A percentile compares a stretch with the other conserved stretches of the same genome.
Evolutionary conservation across 2,329 filamentous ascomycete genomes (phyloP).

Genomic region (Aspergillus melleus): DNA sequence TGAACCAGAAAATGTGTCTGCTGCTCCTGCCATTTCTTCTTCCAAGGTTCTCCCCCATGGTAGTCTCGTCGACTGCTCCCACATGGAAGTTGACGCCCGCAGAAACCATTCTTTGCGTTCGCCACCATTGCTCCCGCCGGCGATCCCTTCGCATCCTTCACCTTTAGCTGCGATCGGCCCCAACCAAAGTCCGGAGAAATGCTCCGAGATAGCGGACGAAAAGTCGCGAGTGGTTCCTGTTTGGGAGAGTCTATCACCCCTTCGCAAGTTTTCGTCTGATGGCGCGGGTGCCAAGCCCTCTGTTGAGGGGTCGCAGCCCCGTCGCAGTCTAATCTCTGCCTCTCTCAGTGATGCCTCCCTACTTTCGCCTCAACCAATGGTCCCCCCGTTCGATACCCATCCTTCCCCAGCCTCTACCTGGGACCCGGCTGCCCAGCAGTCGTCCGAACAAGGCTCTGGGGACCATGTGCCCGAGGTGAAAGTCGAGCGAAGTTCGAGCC

Average conservation of each 20-base stretch:
- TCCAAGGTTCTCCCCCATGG: conserved; percentile 31
- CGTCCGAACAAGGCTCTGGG: conserved; percentile 22
- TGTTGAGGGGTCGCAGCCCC: conserved; percentile 22
- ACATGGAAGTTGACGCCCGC: conserved; percentile 41
- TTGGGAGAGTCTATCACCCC: conserved; percentile 21
- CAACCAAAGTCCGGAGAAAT: conserved; percentile 24
- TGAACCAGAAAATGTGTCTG: conserved; percentile 31
- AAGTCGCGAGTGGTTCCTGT: conserved; percentile 14
- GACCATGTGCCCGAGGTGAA: conserved; percentile 24
- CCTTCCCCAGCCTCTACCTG: conserved; percentile 15
- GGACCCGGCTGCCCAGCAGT: conserved; percentile 24
- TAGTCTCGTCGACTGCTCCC: conserved; percentile 30
- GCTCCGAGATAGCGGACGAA: conserved; percentile 20
- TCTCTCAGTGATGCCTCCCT: conserved; percentile 28
- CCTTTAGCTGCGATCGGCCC: conserved; percentile 30
- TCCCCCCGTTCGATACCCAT: conserved; percentile 21
- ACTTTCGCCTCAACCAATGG: conserved; percentile 21
- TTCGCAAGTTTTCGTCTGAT: conserved; percentile 25
- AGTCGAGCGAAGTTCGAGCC: conserved; percentile 41
- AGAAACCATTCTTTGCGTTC: conserved; percentile 32
- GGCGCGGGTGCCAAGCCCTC: conserved; percentile 22
- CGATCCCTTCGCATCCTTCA: conserved; percentile 18
- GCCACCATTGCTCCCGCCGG: conserved; percentile 27
- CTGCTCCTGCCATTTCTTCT: conserved; percentile 26
- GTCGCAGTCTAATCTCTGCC: conserved; percentile 29